Evolutionary conservation across 345 rosid species (phyloP).

Genomic region (Salix arbutifolia): DNA sequence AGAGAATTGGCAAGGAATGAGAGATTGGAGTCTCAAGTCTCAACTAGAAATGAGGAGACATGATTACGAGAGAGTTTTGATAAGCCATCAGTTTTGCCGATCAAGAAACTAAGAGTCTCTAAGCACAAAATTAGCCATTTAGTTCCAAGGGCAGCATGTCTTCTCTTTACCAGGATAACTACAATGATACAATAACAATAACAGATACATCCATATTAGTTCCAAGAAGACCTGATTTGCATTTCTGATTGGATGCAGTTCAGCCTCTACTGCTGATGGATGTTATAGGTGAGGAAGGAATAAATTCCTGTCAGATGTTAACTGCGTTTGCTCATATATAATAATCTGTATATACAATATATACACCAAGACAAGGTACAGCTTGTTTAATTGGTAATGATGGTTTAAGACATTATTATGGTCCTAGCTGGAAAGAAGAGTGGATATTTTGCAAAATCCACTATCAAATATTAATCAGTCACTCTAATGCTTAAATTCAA

Average conservation of each 20-base stretch:
- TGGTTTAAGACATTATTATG: not conserved
- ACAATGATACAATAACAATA: not conserved
- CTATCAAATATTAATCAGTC: not conserved
- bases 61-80: not conserved
- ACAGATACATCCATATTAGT: not conserved
- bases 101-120: not conserved
- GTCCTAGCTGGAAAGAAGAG: not conserved
- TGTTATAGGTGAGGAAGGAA: not conserved
- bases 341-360: not conserved
- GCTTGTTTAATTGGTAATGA: not conserved
- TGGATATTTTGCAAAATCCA: not conserved
- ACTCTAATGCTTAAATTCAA: not conserved
- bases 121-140: not conserved
- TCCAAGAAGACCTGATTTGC: not conserved
- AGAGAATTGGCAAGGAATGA: not conserved
- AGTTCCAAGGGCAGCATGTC: not conserved
- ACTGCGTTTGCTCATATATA: not conserved
- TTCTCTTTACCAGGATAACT: not conserved
- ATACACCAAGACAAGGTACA: not conserved
- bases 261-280: not conserved
- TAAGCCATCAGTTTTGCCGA: not conserved
- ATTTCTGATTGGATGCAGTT: not conserved
- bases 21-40: not conserved
- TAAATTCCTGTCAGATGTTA: not conserved
- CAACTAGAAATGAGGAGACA: not conserved